Percentiles rank a stretch among this genome's conserved stretches.
These are phyloP conservation scores for Penicillium vulpinum DNA, from an alignment of 2,329 filamentous ascomycete species.

Conservation along the genomic window DNA sequence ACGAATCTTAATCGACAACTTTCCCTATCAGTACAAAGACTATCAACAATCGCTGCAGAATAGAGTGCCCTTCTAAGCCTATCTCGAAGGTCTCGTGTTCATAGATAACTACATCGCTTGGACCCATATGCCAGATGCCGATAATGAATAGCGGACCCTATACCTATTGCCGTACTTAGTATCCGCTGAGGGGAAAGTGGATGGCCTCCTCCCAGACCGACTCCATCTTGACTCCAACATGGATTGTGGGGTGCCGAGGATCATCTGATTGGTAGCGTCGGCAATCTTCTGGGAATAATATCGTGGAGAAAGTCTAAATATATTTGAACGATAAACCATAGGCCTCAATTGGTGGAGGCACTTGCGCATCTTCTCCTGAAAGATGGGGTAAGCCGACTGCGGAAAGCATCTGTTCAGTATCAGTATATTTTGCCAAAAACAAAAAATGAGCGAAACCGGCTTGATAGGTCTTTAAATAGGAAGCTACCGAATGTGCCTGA, in stretches of 20 bases:
- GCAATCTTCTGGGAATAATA: neutral
- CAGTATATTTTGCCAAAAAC: no score
- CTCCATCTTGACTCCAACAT: neutral
- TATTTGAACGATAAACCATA: neutral
- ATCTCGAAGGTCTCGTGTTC: neutral
- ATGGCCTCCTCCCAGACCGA: neutral
- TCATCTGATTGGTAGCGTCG: neutral
- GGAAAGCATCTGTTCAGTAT: conserved; percentile 15
- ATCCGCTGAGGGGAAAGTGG: conserved; percentile 5
- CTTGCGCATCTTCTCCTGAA: neutral
- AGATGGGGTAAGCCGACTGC: conserved; percentile 5
- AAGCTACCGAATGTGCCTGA: neutral
- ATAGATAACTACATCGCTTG: neutral
- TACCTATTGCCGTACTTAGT: conserved; percentile 4
- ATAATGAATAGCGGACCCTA: neutral
- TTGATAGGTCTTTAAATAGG: neutral
- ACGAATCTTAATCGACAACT: neutral
- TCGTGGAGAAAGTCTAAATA: conserved; percentile 1
- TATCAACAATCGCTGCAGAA: neutral
- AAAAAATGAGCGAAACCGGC: neutral
- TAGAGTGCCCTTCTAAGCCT: neutral
- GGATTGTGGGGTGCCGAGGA: conserved; percentile 7
- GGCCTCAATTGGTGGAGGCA: neutral
- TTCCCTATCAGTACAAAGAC: neutral
- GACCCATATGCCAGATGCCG: neutral